A percentile compares a stretch with the other conserved stretches of the same genome.
Conservation (phyloP, 2,329 filamentous ascomycete species). For the Apiospora kogelbergensis region DNA sequence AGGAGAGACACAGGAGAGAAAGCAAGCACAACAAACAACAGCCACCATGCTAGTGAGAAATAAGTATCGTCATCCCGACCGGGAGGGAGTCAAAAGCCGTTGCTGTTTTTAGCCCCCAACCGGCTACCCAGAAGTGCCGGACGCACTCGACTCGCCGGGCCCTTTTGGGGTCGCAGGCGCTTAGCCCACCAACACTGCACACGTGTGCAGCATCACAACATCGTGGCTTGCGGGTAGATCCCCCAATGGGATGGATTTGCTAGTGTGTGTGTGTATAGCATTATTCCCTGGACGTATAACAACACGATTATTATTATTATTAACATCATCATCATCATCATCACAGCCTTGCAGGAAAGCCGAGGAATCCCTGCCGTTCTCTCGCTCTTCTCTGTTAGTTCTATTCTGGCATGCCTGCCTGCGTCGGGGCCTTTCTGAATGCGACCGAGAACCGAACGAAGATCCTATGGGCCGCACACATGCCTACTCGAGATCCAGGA, state of each 20-base stretch:
- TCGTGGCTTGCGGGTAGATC: constrained; percentile 5
- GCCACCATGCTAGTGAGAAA: background rate
- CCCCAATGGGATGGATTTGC: background rate
- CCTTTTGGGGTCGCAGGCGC: constrained; percentile 4
- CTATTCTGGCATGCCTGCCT: background rate
- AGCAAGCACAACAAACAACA: background rate
- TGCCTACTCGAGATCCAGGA: background rate
- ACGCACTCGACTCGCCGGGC: background rate
- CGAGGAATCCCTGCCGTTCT: background rate
- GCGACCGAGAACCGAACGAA: background rate
- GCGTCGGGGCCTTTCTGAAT: constrained; percentile 1
- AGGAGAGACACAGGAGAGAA: background rate
- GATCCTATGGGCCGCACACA: background rate
- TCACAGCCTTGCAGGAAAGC: background rate
- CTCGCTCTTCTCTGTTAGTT: background rate
- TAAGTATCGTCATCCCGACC: background rate
- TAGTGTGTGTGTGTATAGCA: background rate
- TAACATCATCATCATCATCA: no score
- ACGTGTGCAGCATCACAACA: constrained; percentile 3
- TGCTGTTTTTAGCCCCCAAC: constrained; percentile 7
- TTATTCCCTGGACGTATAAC: background rate
- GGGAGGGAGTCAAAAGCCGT: background rate
- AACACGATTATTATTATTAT: no score
- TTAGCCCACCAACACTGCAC: background rate
- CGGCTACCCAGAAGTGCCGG: background rate